Evolutionary conservation across 495 filamentous ascomycete genomes (phyloP).

Genomic region (Annulohypoxylon bovei): DNA sequence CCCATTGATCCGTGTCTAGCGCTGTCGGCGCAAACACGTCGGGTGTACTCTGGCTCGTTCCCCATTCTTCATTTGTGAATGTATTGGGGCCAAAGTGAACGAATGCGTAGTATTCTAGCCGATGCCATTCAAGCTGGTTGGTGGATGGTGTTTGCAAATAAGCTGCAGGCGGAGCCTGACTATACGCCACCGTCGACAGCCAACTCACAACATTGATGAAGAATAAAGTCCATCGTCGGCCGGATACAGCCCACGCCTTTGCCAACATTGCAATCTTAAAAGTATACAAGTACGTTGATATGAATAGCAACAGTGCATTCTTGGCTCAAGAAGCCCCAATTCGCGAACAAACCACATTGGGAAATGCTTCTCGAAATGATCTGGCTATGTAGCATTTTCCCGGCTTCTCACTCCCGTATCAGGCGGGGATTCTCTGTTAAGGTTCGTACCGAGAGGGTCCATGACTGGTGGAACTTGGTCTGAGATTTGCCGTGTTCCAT

Average conservation of each 20-base stretch:
- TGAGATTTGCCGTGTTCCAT: conserved; percentile 32
- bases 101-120: conserved; percentile 44
- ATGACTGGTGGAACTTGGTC: conserved; percentile 25
- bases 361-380: background rate
- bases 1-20: conserved; percentile 46
- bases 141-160: conserved; percentile 34
- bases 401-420: conserved; percentile 14
- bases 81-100: conserved; percentile 45
- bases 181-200: background rate
- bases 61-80: conserved; percentile 45
- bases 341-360: background rate
- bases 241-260: background rate
- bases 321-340: background rate
- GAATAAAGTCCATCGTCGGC: conserved; percentile 3
- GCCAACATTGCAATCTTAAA: conserved; percentile 4
- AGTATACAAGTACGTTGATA: background rate
- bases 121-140: conserved; percentile 42
- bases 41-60: conserved; percentile 36
- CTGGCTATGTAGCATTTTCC: conserved; percentile 20
- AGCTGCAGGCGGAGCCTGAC: conserved; percentile 33
- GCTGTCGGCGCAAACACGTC: conserved; percentile 40
- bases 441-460: conserved; percentile 19
- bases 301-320: background rate
- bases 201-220: conserved; percentile 4
- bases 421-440: conserved; percentile 20